Evolutionary conservation across 495 filamentous ascomycete species (phyloP), one percentile per base, ranked within the genome.

Genomic region (Penicillium riverlandense): DNA sequence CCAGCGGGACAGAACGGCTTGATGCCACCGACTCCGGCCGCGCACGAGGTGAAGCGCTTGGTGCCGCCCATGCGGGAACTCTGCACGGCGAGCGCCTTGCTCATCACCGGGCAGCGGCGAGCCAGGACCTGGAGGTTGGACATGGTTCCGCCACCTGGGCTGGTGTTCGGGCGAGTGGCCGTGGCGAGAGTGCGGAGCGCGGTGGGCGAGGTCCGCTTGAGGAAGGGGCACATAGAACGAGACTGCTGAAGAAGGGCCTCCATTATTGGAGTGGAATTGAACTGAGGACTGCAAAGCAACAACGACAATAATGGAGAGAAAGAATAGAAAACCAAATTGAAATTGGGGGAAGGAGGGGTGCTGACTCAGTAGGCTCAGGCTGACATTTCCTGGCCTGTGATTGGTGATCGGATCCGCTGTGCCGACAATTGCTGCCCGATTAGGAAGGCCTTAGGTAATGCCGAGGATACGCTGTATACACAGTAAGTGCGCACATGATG

Each of bases 31-130:
- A 68, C 52, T 16, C 63, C 63, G 34, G 63, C 65, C 27, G 68
- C 65, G 37, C 49, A 60, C 11, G 67, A 67, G 47, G 66, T 67
- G 48, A 72, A 74, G 11, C 66, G 59, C 63, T 74, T 74, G 44
- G 68, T 56, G 40, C 61, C 57, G 30, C 62, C 59, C 52, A 72
- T 61, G 40, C 78, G 77, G 47, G 82, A 80, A 56, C 85, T 85
- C 74, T 96, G 91, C 13, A 95, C 82, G 37, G 88, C 87, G 54
- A 98, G 76, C 35, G 92, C 92, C 74, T 96, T 96, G 63, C 89
- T 90, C 92, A 98, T 98, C 62, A 98, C 81, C 45, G 92, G 92
- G 80, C 92, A 98, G 55, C 92, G 88, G 57, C 88, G 85, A 52
- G 90, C 92, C 50, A 95, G 78, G 41, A 92, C 80, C 75, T 96